Evolutionary conservation across 2,329 filamentous ascomycete genomes (phyloP).

Genomic region (Periconia digitata): DNA sequence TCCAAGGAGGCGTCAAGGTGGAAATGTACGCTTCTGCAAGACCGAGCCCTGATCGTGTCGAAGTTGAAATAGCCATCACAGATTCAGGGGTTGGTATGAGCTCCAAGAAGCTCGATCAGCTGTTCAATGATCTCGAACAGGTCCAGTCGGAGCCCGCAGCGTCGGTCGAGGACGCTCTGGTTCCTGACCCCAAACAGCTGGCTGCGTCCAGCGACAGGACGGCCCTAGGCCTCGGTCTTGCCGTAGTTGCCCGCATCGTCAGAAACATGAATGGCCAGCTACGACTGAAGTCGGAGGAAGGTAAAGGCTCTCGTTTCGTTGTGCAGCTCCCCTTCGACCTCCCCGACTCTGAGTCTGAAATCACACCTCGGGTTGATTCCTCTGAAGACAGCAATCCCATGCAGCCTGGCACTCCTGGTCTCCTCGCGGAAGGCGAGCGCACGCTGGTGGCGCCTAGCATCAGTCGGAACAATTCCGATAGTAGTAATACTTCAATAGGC

Average conservation of each 20-base stretch:
- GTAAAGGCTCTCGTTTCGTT: conserved; percentile 79
- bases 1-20: conserved; percentile 66
- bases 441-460: conserved; percentile 55
- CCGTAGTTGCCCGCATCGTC: conserved; percentile 81
- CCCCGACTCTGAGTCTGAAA: conserved; percentile 44
- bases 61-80: conserved; percentile 72
- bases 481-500: conserved; percentile 6
- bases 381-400: conserved; percentile 27
- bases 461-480: conserved; percentile 24
- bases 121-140: conserved; percentile 67
- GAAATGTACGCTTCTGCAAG: conserved; percentile 63
- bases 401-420: conserved; percentile 10
- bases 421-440: conserved; percentile 56
- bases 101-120: conserved; percentile 56
- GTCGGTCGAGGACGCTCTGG: conserved; percentile 33
- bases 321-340: conserved; percentile 76
- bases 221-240: conserved; percentile 78
- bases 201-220: conserved; percentile 41
- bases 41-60: conserved; percentile 52
- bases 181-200: conserved; percentile 34
- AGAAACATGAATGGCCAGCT: conserved; percentile 91
- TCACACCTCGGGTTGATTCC: conserved; percentile 3
- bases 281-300: conserved; percentile 78
- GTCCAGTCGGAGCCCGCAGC: conserved; percentile 49
- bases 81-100: conserved; percentile 74